Conservation (phyloP, 768 basidiomycete species). For the Amanita pallidorosea region DNA sequence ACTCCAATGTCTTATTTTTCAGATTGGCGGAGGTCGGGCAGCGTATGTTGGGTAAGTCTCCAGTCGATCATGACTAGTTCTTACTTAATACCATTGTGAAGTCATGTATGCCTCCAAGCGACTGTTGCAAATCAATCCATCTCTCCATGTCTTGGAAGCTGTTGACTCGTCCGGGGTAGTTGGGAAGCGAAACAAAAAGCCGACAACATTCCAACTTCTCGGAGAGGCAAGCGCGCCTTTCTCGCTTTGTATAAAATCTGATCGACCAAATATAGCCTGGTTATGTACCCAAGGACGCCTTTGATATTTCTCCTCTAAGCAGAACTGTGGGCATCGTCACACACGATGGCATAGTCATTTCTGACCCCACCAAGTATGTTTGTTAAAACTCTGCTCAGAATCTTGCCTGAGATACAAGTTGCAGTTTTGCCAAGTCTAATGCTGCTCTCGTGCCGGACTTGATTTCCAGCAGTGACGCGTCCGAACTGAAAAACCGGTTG, state of each 20-base stretch:
- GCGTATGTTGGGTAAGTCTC: constrained; percentile 43
- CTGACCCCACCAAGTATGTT: constrained; percentile 58
- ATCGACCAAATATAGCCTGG: constrained; percentile 35
- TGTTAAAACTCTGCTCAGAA: not conserved
- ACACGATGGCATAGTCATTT: constrained; percentile 51
- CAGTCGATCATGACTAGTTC: not conserved
- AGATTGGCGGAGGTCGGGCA: constrained; percentile 41
- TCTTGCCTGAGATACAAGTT: not conserved
- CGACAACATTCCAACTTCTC: constrained; percentile 44
- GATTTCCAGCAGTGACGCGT: constrained; percentile 26
- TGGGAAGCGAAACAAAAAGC: constrained; percentile 23
- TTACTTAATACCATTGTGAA: constrained; percentile 14
- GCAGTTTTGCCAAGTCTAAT: constrained; percentile 29
- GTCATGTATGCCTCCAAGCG: constrained; percentile 64
- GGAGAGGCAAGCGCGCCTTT: constrained; percentile 40
- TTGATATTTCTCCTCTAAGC: constrained; percentile 44
- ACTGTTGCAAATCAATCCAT: constrained; percentile 41
- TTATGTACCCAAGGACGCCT: constrained; percentile 63
- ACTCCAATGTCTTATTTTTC: constrained; percentile 50
- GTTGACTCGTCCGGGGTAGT: constrained; percentile 26
- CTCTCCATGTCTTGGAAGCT: constrained; percentile 51
- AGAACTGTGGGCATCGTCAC: constrained; percentile 61
- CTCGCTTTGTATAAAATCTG: not conserved
- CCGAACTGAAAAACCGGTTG: constrained; percentile 46
- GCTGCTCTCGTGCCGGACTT: constrained; percentile 54